A percentile compares a stretch with the other conserved stretches of the same genome.
Evolutionary conservation across 2,329 filamentous ascomycete species (phyloP).

Genomic region (Thermochaetoides dissita): DNA sequence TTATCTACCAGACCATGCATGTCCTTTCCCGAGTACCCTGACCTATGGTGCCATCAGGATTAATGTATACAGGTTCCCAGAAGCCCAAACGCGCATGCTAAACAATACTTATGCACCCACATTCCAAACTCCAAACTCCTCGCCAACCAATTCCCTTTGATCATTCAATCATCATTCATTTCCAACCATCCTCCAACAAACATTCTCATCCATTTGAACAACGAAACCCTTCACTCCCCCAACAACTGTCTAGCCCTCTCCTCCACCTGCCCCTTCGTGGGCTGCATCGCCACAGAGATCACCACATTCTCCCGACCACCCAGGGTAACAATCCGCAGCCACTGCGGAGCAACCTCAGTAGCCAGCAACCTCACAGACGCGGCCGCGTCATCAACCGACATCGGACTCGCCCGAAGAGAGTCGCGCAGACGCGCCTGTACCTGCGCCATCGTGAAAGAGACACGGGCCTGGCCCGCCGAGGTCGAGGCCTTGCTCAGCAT

Average conservation of each 20-base stretch:
- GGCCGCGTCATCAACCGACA: constrained; percentile 38
- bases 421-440: constrained; percentile 53
- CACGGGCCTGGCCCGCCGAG: constrained; percentile 35
- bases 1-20: too few species aligned
- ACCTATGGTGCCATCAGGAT: too few species aligned
- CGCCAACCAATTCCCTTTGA: neutral
- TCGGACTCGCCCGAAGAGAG: constrained; percentile 40
- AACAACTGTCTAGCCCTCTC: constrained; percentile 17
- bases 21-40: too few species aligned
- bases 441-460: constrained; percentile 51
- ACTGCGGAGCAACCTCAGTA: constrained; percentile 40
- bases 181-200: neutral
- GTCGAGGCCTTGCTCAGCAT: constrained; percentile 42
- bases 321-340: constrained; percentile 38
- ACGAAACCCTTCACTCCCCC: constrained; percentile 5
- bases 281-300: constrained; percentile 28
- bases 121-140: too few species aligned
- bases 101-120: neutral
- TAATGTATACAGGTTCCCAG: neutral
- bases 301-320: constrained; percentile 44
- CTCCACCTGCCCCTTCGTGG: constrained; percentile 23
- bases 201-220: neutral
- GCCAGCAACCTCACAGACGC: constrained; percentile 38
- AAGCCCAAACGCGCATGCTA: neutral
- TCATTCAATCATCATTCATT: neutral